Evolutionary conservation across 1,284 basidiomycete species (phyloP).

Genomic region (Coriolopsis trogii): DNA sequence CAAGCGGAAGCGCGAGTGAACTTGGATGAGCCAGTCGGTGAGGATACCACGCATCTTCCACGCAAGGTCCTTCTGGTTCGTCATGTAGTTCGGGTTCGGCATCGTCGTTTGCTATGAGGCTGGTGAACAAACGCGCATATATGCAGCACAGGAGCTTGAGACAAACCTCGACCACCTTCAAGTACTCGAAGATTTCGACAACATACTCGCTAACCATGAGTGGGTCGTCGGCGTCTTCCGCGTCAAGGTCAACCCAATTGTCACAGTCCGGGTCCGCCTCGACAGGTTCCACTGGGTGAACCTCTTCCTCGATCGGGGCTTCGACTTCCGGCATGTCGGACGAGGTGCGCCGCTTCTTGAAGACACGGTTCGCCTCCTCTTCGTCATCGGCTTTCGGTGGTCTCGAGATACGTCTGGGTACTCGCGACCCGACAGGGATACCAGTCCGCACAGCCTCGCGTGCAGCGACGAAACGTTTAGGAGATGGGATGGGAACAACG

Average conservation of each 20-base stretch:
- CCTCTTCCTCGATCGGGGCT: constrained; percentile 39
- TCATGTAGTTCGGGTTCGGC: constrained; percentile 91
- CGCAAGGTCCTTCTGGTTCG: constrained; percentile 85
- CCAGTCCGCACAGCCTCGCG: constrained; percentile 25
- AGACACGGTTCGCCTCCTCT: constrained; percentile 53
- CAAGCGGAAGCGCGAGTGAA: constrained; percentile 92
- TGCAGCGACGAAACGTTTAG: constrained; percentile 32
- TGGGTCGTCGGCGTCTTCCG: constrained; percentile 93
- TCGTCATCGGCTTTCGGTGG: constrained; percentile 30
- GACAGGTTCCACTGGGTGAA: constrained; percentile 24
- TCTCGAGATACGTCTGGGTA: constrained; percentile 21
- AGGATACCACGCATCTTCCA: constrained; percentile 96
- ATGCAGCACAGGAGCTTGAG: constrained; percentile 11
- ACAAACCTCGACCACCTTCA: constrained; percentile 74
- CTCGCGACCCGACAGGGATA: constrained; percentile 15
- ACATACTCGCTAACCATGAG: constrained; percentile 98
- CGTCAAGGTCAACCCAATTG: constrained; percentile 90
- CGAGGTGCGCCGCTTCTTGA: constrained; percentile 76
- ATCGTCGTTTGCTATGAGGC: constrained; percentile 71
- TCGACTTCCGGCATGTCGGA: constrained; percentile 65
- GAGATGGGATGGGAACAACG: constrained; percentile 28
- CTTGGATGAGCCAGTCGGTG: constrained; percentile 97
- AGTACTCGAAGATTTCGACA: constrained; percentile 91
- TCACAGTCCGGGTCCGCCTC: constrained; percentile 63
- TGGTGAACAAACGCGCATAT: constrained; percentile 9